Conservation (phyloP, 1,139 yeast genomes). For the Pichia sp. region DNA sequence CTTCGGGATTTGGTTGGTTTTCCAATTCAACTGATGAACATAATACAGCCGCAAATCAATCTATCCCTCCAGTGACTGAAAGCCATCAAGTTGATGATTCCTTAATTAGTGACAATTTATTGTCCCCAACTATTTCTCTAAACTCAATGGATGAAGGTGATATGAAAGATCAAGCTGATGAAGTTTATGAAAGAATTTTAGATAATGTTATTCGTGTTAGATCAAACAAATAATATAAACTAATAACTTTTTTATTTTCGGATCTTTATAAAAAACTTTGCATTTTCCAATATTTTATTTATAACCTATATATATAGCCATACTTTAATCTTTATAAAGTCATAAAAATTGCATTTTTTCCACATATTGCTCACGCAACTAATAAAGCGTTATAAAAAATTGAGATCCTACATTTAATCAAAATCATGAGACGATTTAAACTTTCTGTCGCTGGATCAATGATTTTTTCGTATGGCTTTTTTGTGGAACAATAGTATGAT, state of each 20-base stretch:
- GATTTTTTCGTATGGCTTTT: too few relatives aligned
- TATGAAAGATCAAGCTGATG: conserved; percentile 41
- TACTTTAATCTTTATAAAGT: too few relatives aligned
- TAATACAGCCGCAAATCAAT: not conserved
- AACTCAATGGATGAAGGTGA: conserved; percentile 20
- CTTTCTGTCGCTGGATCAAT: too few relatives aligned
- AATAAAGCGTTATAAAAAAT: too few relatives aligned
- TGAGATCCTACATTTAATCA: too few relatives aligned
- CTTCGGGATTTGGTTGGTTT: not conserved
- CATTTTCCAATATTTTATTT: not conserved
- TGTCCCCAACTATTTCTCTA: conserved; percentile 19
- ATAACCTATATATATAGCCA: too few relatives aligned
- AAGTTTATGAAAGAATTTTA: conserved; percentile 63
- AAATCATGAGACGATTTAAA: too few relatives aligned
- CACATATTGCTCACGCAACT: too few relatives aligned
- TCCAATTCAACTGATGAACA: not conserved
- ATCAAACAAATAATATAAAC: conserved; percentile 33
- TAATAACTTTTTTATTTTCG: not conserved
- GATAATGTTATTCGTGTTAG: conserved; percentile 63
- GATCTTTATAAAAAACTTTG: not conserved
- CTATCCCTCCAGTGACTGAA: too few relatives aligned
- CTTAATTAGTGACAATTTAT: not conserved
- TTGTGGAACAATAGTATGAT: too few relatives aligned
- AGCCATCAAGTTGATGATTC: not conserved
- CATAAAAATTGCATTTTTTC: not conserved